phyloP scores from a whole-genome alignment of 371 early-diverging fungal genomes.

The Mortierella sp. region DNA sequence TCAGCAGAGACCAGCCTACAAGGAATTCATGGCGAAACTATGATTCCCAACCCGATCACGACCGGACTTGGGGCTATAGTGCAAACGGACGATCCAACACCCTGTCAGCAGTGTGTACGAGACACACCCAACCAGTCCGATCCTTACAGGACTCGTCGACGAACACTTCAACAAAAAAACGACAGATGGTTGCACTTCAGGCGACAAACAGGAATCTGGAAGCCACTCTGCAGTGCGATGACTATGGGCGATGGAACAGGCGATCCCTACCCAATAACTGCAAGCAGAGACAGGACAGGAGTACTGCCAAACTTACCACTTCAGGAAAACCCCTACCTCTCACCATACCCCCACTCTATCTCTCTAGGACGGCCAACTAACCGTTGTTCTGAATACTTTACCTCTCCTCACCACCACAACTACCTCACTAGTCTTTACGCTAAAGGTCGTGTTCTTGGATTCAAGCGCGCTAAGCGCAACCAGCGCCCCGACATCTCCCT shows the following conservation, averaged over 20 bases:
- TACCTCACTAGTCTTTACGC: constrained; percentile 88
- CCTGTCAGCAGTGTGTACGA: background rate
- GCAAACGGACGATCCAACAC: background rate
- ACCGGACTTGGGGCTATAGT: background rate
- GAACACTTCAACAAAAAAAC: background rate
- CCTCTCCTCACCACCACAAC: background rate
- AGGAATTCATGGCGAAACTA: constrained; percentile 26
- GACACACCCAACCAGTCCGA: background rate
- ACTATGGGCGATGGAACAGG: no score
- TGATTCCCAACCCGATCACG: constrained; percentile 15
- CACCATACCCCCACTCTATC: background rate
- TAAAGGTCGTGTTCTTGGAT: constrained; percentile 96
- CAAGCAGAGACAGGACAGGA: background rate
- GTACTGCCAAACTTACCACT: background rate
- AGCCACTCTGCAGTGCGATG: background rate
- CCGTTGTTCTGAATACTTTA: background rate
- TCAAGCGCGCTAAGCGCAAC: constrained; percentile 93
- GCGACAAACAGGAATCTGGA: no score
- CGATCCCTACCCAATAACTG: background rate
- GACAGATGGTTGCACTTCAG: background rate
- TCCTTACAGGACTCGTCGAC: background rate
- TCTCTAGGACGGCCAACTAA: background rate
- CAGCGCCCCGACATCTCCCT: constrained; percentile 92
- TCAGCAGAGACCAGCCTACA: background rate
- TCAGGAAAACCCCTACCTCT: background rate